Conservation (phyloP, 176 grass and related monocot species). For the Secale cereale region DNA sequence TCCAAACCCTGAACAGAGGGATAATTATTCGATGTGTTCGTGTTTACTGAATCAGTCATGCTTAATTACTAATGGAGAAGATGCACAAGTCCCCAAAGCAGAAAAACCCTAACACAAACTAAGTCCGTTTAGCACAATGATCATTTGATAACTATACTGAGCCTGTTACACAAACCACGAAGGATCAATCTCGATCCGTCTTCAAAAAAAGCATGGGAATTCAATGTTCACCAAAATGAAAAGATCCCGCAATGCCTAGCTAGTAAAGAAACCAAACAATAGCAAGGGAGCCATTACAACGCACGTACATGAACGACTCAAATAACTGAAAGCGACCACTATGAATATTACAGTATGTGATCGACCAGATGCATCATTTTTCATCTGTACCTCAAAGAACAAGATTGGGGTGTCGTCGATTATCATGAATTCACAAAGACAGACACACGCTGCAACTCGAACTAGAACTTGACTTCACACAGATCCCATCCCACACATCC, state of each 20-base stretch:
- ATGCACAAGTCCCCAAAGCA: background rate
- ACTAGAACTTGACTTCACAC: slow-evolving; percentile 1
- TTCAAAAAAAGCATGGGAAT: background rate
- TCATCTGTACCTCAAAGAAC: background rate
- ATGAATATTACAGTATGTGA: background rate
- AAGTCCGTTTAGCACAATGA: background rate
- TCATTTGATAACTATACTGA: background rate
- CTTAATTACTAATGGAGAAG: background rate
- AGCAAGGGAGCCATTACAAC: background rate
- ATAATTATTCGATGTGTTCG: background rate
- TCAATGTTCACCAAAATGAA: background rate
- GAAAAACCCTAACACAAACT: background rate
- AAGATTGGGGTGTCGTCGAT: background rate
- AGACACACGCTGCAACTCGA: background rate
- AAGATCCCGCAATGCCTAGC: background rate
- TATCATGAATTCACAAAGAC: background rate
- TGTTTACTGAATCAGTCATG: slow-evolving; percentile 3
- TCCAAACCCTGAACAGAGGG: background rate
- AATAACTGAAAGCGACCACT: background rate
- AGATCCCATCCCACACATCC: background rate
- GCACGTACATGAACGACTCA: background rate
- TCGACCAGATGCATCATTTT: background rate
- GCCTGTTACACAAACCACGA: background rate
- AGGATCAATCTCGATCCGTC: background rate
- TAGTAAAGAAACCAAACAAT: background rate